phyloP scores from a whole-genome alignment of 257 asterid species.

The Parsonsia alboflavescens region DNA sequence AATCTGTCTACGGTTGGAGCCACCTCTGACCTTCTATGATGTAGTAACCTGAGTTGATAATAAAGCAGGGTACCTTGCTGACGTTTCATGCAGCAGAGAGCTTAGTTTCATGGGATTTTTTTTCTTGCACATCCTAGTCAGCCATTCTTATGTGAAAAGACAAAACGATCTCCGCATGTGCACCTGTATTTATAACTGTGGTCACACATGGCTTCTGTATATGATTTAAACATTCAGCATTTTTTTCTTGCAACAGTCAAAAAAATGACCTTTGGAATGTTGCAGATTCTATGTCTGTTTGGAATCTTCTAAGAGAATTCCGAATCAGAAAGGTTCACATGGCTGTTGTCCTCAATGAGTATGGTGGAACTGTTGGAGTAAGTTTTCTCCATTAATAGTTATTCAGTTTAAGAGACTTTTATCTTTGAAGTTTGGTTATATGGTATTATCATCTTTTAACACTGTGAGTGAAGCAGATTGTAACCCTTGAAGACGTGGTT shows the following conservation, averaged over 20 bases:
- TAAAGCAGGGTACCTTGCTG: background rate
- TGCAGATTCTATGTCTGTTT: conserved; percentile 98
- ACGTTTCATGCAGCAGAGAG: background rate
- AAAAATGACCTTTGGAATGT: conserved; percentile 15
- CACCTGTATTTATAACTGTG: background rate
- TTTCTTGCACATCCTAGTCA: background rate
- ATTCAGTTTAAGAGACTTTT: conserved; percentile 9
- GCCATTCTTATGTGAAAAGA: background rate
- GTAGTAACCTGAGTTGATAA: background rate
- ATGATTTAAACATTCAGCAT: background rate
- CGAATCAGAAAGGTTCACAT: conserved; percentile 99
- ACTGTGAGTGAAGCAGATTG: conserved; percentile 53
- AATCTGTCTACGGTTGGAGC: background rate
- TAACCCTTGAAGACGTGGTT: conserved; percentile 97
- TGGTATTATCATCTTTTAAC: conserved; percentile 5
- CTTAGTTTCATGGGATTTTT: background rate
- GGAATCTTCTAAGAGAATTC: conserved; percentile 99
- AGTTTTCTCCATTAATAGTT: conserved; percentile 25
- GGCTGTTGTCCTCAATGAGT: conserved; percentile 98
- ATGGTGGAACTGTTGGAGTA: conserved; percentile 99
- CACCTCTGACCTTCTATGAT: background rate
- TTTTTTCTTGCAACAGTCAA: background rate
- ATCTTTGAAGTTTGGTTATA: background rate
- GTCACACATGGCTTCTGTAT: background rate
- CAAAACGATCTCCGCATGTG: conserved; percentile 2